Evolutionary conservation across 202 grass and related monocot species (phyloP).

Genomic region (Setaria italica): DNA sequence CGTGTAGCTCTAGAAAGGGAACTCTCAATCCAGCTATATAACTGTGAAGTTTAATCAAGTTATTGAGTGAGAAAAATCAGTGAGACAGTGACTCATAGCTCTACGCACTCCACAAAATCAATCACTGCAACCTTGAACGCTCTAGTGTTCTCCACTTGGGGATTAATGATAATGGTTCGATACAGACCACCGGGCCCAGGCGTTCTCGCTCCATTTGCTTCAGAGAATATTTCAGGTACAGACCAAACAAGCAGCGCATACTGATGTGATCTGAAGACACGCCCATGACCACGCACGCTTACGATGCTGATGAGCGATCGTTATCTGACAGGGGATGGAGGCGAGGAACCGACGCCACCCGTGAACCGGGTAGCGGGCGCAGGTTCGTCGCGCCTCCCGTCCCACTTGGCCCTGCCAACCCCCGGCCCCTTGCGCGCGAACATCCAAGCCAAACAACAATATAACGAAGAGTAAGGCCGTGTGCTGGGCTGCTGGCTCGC

Average conservation of each 20-base stretch:
- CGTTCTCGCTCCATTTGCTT: not conserved
- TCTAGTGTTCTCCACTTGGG: not conserved
- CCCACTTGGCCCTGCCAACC: not conserved
- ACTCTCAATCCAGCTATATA: too few species aligned
- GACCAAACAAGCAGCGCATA: not conserved
- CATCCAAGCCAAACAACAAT: not conserved
- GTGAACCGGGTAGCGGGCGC: slow-evolving; percentile 25
- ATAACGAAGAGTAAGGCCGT: not conserved
- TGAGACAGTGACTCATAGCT: not conserved
- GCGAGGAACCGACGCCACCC: not conserved
- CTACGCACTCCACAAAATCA: not conserved
- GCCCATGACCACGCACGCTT: not conserved
- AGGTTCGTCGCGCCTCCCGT: slow-evolving; percentile 7
- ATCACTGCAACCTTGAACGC: not conserved
- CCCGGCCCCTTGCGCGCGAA: not conserved
- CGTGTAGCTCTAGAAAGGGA: too few species aligned
- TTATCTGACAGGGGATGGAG: slow-evolving; percentile 16
- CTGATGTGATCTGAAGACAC: not conserved
- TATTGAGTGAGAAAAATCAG: not conserved
- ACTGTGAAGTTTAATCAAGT: not conserved
- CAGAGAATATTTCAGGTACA: slow-evolving; percentile 20
- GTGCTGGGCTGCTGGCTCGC: not conserved
- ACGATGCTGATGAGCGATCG: not conserved
- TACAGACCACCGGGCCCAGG: not conserved
- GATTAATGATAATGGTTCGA: not conserved